Evolutionary conservation across 164 flowering plant genomes (phyloP).

Genomic region (Litsea cubeba): DNA sequence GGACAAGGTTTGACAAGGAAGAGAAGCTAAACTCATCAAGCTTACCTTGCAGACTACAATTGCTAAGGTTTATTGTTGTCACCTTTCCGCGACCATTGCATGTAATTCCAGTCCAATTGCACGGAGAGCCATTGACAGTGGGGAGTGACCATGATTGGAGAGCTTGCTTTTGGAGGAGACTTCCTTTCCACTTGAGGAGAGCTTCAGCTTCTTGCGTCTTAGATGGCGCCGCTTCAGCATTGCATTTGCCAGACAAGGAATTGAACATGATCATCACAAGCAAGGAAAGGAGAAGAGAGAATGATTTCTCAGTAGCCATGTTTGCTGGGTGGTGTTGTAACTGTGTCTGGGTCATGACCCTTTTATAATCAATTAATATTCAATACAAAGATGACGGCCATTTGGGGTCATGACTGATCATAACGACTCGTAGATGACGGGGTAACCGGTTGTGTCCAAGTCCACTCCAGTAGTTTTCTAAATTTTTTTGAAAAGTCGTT

Average conservation of each 20-base stretch:
- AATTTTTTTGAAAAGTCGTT: too few relatives aligned
- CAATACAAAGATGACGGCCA: too few relatives aligned
- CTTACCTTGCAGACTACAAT: slow-evolving; percentile 8
- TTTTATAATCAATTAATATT: too few relatives aligned
- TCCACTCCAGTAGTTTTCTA: too few relatives aligned
- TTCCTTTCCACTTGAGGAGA: background rate
- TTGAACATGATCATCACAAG: background rate
- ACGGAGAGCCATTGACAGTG: background rate
- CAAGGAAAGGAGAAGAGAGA: background rate
- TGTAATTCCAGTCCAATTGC: slow-evolving; percentile 16
- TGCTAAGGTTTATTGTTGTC: slow-evolving; percentile 7
- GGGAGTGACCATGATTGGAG: background rate
- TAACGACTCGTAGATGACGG: too few relatives aligned
- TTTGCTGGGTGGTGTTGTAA: too few relatives aligned
- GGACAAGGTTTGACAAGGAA: slow-evolving; percentile 17
- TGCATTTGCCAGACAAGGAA: too few relatives aligned
- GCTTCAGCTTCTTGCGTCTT: background rate
- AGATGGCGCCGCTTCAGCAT: background rate
- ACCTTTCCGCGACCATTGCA: slow-evolving; percentile 16
- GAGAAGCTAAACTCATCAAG: slow-evolving; percentile 20
- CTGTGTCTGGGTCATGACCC: too few relatives aligned
- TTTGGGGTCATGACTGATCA: background rate
- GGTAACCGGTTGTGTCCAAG: too few relatives aligned
- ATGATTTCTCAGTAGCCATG: too few relatives aligned
- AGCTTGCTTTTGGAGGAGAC: background rate